Percentiles rank a stretch among this genome's conserved stretches.
Conservation (phyloP, 2,329 filamentous ascomycete species). For the Colletotrichum nymphaeae region DNA sequence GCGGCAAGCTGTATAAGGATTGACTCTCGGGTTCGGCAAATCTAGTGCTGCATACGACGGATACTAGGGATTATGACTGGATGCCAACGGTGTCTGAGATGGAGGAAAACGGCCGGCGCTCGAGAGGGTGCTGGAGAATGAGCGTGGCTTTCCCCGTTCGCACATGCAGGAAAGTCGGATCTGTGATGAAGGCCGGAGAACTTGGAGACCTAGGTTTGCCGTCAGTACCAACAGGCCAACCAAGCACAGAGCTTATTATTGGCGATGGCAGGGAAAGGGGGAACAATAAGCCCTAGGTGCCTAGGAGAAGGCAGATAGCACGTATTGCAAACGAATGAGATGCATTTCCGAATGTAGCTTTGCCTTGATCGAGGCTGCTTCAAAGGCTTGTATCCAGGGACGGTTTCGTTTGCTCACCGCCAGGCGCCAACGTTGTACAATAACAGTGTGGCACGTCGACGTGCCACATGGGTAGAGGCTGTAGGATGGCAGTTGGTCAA, state of each 20-base stretch:
- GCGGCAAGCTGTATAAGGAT: neutral
- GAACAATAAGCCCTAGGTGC: neutral
- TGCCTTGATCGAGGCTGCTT: neutral
- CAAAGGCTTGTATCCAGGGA: slow-evolving; percentile 1
- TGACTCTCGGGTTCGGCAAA: neutral
- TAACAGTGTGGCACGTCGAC: neutral
- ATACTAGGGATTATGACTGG: neutral
- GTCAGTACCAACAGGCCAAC: slow-evolving; percentile 7
- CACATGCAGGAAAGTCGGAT: neutral
- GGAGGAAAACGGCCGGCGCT: slow-evolving; percentile 1
- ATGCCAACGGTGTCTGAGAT: neutral
- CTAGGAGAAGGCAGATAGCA: neutral
- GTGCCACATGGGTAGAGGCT: neutral
- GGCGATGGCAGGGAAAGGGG: neutral
- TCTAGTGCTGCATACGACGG: neutral
- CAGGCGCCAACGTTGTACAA: neutral
- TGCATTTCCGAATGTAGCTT: neutral
- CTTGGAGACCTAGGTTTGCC: neutral
- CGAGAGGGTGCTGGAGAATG: neutral
- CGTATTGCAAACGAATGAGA: neutral
- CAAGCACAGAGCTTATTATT: neutral
- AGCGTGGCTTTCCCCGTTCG: neutral
- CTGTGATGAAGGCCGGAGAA: neutral
- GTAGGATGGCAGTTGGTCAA: neutral
- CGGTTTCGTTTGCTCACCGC: slow-evolving; percentile 3